Evolutionary conservation across 2,329 filamentous ascomycete genomes (phyloP).

Genomic region (Calonectria pauciramosa): DNA sequence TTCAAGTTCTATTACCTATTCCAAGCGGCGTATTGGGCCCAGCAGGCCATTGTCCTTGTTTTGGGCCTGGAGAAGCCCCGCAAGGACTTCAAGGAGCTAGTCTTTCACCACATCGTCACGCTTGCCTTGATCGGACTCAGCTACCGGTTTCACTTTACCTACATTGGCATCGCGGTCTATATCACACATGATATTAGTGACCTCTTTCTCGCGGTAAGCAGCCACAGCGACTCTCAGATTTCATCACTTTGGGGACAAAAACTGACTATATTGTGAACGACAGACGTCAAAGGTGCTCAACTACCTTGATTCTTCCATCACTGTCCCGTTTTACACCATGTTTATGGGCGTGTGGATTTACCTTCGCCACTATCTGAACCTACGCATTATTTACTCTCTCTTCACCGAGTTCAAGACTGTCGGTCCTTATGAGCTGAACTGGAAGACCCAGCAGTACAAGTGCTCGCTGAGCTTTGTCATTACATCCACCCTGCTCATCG

Average conservation of each 20-base stretch:
- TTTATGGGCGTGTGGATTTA: constrained; percentile 91
- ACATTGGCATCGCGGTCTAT: constrained; percentile 92
- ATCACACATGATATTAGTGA: constrained; percentile 94
- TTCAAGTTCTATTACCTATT: constrained; percentile 98
- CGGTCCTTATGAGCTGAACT: constrained; percentile 80
- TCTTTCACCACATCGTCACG: constrained; percentile 91
- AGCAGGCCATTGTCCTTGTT: constrained; percentile 89
- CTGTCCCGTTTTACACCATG: constrained; percentile 84
- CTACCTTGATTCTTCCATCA: constrained; percentile 83
- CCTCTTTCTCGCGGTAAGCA: constrained; percentile 76
- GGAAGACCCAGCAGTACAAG: constrained; percentile 82
- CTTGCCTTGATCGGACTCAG: constrained; percentile 84
- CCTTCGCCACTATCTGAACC: constrained; percentile 86
- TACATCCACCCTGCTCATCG: constrained; percentile 72
- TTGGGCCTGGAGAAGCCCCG: constrained; percentile 90
- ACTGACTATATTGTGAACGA: background rate
- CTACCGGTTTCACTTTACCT: constrained; percentile 96
- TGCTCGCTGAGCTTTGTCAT: constrained; percentile 77
- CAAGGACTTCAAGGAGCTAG: constrained; percentile 94
- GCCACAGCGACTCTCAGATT: background rate
- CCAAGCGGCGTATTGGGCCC: constrained; percentile 93
- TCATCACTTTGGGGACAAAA: background rate
- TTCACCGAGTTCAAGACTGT: constrained; percentile 81
- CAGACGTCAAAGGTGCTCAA: constrained; percentile 89
- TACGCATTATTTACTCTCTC: constrained; percentile 79